Percentiles rank a stretch among this genome's conserved stretches.
phyloP scores from a whole-genome alignment of 2,329 filamentous ascomycete species.

The Calonectria crousiana region DNA sequence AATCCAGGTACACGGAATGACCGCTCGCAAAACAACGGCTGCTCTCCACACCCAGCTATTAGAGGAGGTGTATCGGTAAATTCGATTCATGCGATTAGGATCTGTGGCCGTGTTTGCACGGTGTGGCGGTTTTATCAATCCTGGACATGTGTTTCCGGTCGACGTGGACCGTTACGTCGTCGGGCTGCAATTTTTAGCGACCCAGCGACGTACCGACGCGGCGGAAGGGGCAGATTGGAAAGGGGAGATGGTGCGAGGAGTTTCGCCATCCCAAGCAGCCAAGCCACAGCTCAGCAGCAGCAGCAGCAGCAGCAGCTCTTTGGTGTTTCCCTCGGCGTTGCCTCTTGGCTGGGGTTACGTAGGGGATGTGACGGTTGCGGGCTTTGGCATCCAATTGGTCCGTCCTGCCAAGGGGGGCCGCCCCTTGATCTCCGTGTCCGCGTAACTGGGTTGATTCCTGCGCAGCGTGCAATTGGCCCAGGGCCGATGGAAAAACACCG shows the following conservation, averaged over 20 bases:
- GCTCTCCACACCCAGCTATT: not conserved
- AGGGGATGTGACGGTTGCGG: not conserved
- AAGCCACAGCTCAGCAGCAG: not conserved
- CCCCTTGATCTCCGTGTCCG: conserved; percentile 5
- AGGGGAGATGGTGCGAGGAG: not conserved
- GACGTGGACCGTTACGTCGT: not conserved
- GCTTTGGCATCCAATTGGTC: not conserved
- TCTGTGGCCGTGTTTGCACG: not conserved
- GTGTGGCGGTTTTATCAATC: not conserved
- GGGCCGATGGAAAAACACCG: not conserved
- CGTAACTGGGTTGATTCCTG: not conserved
- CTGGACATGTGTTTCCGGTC: not conserved
- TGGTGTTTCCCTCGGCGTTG: not conserved
- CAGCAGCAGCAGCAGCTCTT: not conserved
- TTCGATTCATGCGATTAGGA: not conserved
- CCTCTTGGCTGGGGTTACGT: not conserved
- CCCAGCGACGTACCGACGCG: not conserved
- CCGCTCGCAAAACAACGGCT: not conserved
- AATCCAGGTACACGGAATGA: not conserved
- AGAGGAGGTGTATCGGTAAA: not conserved
- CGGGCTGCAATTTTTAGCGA: not conserved
- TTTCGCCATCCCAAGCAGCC: not conserved
- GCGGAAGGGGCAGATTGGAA: not conserved
- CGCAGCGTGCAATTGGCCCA: not conserved
- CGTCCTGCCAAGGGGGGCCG: not conserved